phyloP scores from a whole-genome alignment of 352 stramenopile genomes.

The Phytophthora nicotianae region DNA sequence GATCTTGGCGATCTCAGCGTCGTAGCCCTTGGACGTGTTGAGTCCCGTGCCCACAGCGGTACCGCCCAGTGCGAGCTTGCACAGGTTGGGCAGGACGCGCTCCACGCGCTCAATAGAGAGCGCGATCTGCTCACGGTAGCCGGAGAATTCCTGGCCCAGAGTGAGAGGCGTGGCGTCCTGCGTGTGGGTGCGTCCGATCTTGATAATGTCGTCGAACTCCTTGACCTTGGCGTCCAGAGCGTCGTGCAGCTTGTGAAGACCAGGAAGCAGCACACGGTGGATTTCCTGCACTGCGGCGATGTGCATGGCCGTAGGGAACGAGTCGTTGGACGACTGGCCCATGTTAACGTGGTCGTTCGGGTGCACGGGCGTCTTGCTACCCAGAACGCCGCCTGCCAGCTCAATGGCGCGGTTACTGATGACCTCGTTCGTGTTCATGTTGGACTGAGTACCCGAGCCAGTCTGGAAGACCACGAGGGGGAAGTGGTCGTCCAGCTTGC shows the following conservation, averaged over 20 bases:
- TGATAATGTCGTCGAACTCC: slow-evolving; percentile 96
- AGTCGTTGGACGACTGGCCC: slow-evolving; percentile 97
- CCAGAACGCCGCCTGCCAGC: slow-evolving; percentile 47
- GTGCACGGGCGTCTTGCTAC: slow-evolving; percentile 81
- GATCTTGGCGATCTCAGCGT: slow-evolving; percentile 91
- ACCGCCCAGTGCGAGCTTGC: slow-evolving; percentile 93
- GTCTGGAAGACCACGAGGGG: slow-evolving; percentile 88
- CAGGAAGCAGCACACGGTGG: slow-evolving; percentile 68
- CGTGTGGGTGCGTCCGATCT: slow-evolving; percentile 97
- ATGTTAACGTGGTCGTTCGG: slow-evolving; percentile 98
- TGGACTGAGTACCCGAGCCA: slow-evolving; percentile 74
- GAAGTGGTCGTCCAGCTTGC: slow-evolving; percentile 96
- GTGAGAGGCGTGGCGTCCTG: slow-evolving; percentile 96
- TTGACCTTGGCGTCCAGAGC: slow-evolving; percentile 87
- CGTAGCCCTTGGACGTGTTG: slow-evolving; percentile 93
- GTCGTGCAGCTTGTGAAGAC: slow-evolving; percentile 80
- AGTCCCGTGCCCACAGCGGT: slow-evolving; percentile 95
- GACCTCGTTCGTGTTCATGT: slow-evolving; percentile 84
- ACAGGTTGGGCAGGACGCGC: slow-evolving; percentile 81
- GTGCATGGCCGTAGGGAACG: slow-evolving; percentile 97
- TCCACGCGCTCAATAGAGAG: slow-evolving; percentile 91
- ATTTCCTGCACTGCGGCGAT: slow-evolving; percentile 93
- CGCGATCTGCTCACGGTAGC: slow-evolving; percentile 93
- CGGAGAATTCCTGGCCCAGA: slow-evolving; percentile 97
- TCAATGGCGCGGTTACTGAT: slow-evolving; percentile 80